These are phyloP conservation scores for Blastobotrys raffinosifermentans DNA, from an alignment of 1,139 yeast genomes.

Conservation along the genomic window DNA sequence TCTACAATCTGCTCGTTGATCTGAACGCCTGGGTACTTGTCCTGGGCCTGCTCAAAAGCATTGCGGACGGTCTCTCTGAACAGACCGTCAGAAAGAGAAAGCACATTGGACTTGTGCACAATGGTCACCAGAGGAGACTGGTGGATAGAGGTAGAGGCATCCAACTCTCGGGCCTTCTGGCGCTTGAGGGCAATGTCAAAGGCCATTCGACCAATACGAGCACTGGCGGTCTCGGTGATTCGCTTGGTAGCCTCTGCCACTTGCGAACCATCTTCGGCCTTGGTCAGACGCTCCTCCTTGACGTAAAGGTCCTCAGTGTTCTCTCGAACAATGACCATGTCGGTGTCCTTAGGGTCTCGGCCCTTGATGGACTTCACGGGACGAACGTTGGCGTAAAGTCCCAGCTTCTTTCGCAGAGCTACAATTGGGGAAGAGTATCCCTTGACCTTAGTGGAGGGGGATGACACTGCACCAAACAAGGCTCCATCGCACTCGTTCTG, in stretches of 20 bases:
- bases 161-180: constrained; percentile 66
- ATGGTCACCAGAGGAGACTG: constrained; percentile 71
- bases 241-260: constrained; percentile 98
- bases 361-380: constrained; percentile 93
- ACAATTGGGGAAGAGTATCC: constrained; percentile 98
- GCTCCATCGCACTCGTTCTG: constrained; percentile 91
- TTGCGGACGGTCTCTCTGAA: constrained; percentile 88
- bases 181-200: constrained; percentile 89
- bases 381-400: constrained; percentile 92
- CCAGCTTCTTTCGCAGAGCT: constrained; percentile 90
- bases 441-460: constrained; percentile 88
- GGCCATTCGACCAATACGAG: constrained; percentile 84
- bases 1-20: constrained; percentile 96
- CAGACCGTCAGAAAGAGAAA: constrained; percentile 88
- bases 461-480: constrained; percentile 89
- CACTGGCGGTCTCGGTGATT: constrained; percentile 82
- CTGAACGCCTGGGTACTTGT: constrained; percentile 37
- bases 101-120: constrained; percentile 93
- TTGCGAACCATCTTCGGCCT: constrained; percentile 65
- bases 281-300: constrained; percentile 79
- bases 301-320: constrained; percentile 96
- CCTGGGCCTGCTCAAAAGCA: constrained; percentile 63
- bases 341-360: constrained; percentile 70
- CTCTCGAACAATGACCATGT: constrained; percentile 96
- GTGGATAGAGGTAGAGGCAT: constrained; percentile 42